These are phyloP conservation scores for Fagopyrum esculentum DNA, from an alignment of 148 eudicot species.

Conservation along the genomic window DNA sequence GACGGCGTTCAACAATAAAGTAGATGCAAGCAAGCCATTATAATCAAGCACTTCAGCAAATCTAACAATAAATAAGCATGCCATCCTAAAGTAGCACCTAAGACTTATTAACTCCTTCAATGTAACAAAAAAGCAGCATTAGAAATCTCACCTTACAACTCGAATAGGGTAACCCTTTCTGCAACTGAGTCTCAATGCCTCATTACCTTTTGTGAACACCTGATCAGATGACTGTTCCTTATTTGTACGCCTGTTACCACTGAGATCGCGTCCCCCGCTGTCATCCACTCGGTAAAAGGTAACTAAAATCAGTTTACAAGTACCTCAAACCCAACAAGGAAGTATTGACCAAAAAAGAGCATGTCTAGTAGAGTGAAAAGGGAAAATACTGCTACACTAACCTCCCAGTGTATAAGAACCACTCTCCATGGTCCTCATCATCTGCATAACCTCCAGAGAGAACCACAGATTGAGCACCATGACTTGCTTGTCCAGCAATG, in stretches of 20 bases:
- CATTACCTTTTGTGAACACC: constrained; percentile 51
- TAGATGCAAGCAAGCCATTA: too few species aligned
- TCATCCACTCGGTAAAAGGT: constrained; percentile 12
- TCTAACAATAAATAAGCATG: too few species aligned
- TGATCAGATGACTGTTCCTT: constrained; percentile 82
- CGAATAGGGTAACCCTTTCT: constrained; percentile 83
- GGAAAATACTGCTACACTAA: constrained; percentile 12
- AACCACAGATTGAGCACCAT: constrained; percentile 86
- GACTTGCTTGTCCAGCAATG: constrained; percentile 56
- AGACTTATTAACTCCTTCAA: too few species aligned
- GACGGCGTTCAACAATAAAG: too few species aligned
- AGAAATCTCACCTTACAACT: constrained; percentile 58
- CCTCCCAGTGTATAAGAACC: constrained; percentile 98
- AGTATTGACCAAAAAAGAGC: neutral
- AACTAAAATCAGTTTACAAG: neutral
- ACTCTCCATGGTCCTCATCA: constrained; percentile 95
- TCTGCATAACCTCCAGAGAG: constrained; percentile 89
- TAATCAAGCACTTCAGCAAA: too few species aligned
- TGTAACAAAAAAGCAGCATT: too few species aligned
- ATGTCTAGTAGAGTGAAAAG: neutral
- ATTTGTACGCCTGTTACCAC: constrained; percentile 87
- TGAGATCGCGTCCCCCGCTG: constrained; percentile 96
- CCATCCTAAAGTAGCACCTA: too few species aligned
- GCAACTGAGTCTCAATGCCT: constrained; percentile 76
- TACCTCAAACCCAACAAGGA: neutral